A percentile compares a stretch with the other conserved stretches of the same genome.
These are phyloP conservation scores for Butyriboletus loyo DNA, from an alignment of 768 basidiomycete genomes.

Conservation along the genomic window DNA sequence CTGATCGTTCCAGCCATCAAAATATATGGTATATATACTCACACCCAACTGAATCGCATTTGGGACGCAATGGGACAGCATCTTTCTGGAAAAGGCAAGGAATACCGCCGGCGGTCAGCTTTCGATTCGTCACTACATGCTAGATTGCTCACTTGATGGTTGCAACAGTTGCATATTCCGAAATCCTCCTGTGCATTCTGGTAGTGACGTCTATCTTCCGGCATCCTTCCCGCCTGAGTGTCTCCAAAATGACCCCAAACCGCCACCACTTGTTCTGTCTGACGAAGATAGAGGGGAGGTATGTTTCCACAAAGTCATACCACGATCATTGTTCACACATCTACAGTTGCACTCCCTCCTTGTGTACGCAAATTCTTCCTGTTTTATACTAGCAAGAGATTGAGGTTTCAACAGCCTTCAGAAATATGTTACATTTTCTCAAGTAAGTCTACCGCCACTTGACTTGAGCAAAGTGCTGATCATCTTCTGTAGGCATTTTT, in stretches of 20 bases:
- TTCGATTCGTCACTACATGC: neutral
- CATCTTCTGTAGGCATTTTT: constrained; percentile 18
- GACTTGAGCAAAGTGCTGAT: constrained; percentile 38
- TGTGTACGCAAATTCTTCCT: constrained; percentile 39
- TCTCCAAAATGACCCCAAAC: constrained; percentile 14
- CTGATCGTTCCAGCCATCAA: constrained; percentile 36
- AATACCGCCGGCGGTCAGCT: constrained; percentile 51
- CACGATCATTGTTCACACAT: neutral
- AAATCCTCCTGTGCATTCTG: constrained; percentile 30
- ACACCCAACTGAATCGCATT: constrained; percentile 44
- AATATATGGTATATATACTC: constrained; percentile 51
- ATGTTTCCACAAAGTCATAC: neutral
- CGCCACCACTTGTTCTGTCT: constrained; percentile 33
- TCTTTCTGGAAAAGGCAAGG: constrained; percentile 42
- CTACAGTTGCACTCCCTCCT: constrained; percentile 54
- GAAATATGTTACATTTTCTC: constrained; percentile 32
- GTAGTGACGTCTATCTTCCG: constrained; percentile 46
- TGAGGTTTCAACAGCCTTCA: constrained; percentile 42
- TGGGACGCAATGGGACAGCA: constrained; percentile 47
- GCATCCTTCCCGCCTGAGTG: constrained; percentile 48
- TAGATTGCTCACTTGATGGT: neutral
- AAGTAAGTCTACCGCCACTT: constrained; percentile 6
- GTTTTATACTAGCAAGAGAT: constrained; percentile 12
- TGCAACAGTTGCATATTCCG: constrained; percentile 46
- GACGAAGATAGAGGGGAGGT: constrained; percentile 50